A percentile compares a stretch with the other conserved stretches of the same genome.
Evolutionary conservation across 345 rosid genomes (phyloP).

Genomic region (Syzygium jambos): DNA sequence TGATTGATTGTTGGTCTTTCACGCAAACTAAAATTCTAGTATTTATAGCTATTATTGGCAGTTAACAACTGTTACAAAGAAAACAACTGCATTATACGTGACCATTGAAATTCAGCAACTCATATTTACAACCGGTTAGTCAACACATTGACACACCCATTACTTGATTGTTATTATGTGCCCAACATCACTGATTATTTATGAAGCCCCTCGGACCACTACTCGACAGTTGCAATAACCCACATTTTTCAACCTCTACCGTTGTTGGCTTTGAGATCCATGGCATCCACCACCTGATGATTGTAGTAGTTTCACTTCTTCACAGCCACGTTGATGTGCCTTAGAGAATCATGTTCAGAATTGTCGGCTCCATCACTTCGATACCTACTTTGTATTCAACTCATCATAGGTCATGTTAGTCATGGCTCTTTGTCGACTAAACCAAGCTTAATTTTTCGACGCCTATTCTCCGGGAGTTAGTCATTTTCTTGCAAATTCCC

Average conservation of each 20-base stretch:
- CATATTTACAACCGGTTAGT: background rate
- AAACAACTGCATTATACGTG: background rate
- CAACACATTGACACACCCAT: background rate
- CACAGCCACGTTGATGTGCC: background rate
- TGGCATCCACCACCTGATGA: background rate
- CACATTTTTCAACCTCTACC: background rate
- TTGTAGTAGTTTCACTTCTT: background rate
- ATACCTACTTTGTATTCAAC: background rate
- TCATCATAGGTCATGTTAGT: background rate
- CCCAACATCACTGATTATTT: too few species aligned
- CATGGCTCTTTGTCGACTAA: background rate
- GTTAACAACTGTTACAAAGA: background rate
- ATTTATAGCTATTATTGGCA: background rate
- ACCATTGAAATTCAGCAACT: background rate
- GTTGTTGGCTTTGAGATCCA: background rate
- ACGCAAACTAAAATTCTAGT: background rate
- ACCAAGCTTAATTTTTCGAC: too few species aligned
- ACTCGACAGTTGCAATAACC: background rate
- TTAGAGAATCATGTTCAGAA: background rate
- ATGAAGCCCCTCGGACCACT: background rate
- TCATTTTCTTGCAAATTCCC: too few species aligned
- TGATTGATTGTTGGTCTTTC: accelerated
- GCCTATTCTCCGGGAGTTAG: too few species aligned
- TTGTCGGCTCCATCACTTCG: background rate
- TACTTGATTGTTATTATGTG: background rate